A percentile compares a stretch with the other conserved stretches of the same genome.
These are phyloP conservation scores for Penicillium ucsense DNA, from an alignment of 495 filamentous ascomycete genomes.

Conservation along the genomic window DNA sequence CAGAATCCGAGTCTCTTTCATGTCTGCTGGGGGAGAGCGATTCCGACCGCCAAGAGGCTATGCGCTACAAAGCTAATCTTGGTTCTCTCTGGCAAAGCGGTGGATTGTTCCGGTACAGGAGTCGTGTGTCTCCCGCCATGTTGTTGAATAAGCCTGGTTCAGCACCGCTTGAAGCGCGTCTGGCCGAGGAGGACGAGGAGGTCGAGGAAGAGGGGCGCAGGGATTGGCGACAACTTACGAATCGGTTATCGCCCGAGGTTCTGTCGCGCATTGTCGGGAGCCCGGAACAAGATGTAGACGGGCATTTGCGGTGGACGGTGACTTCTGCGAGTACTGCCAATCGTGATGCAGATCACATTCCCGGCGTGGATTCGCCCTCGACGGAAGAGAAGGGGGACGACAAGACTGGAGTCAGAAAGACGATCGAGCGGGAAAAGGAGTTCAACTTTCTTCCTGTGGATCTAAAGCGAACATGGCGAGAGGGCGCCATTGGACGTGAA, in stretches of 20 bases:
- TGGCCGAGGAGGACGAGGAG: slow-evolving; percentile 19
- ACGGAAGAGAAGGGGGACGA: slow-evolving; percentile 3
- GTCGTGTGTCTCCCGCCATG: slow-evolving; percentile 23
- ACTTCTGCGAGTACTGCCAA: slow-evolving; percentile 37
- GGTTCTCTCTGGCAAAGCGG: slow-evolving; percentile 32
- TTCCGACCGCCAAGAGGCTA: slow-evolving; percentile 19
- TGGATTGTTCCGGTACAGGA: slow-evolving; percentile 33
- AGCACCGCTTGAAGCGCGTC: not conserved
- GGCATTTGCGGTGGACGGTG: slow-evolving; percentile 32
- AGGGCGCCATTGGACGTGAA: slow-evolving; percentile 59
- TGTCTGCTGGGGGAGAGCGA: slow-evolving; percentile 19
- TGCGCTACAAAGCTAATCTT: slow-evolving; percentile 35
- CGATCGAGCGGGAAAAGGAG: slow-evolving; percentile 27
- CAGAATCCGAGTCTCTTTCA: slow-evolving; percentile 21
- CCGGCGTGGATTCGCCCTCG: slow-evolving; percentile 27
- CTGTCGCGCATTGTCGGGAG: slow-evolving; percentile 32
- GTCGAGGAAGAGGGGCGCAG: slow-evolving; percentile 21
- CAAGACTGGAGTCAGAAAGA: not conserved
- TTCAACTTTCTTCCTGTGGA: slow-evolving; percentile 40
- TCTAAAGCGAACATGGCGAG: slow-evolving; percentile 55
- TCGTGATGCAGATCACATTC: slow-evolving; percentile 41
- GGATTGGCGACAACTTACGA: slow-evolving; percentile 36
- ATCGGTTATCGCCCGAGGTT: slow-evolving; percentile 25
- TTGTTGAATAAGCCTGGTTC: slow-evolving; percentile 6
- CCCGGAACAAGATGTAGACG: slow-evolving; percentile 29